phyloP scores from a whole-genome alignment of 139 green algal species.

The Closterium sp. region DNA sequence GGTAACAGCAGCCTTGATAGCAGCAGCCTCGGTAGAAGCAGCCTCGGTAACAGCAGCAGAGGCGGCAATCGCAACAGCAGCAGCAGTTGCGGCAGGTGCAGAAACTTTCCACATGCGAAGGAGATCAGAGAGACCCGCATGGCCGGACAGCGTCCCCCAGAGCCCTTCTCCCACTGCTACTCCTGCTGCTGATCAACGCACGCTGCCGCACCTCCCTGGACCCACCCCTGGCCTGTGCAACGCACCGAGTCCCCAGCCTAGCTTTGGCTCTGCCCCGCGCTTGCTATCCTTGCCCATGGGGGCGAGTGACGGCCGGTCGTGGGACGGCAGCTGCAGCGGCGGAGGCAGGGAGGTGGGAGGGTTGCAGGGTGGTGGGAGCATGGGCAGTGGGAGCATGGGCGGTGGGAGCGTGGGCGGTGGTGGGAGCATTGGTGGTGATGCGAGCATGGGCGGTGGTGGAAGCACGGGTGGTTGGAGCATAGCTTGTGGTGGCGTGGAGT shows the following conservation, averaged over 20 bases:
- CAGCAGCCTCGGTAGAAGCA: background rate
- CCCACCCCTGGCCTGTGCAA: background rate
- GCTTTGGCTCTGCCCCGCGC: background rate
- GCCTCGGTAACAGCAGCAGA: no score
- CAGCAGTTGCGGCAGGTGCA: background rate
- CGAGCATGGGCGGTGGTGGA: background rate
- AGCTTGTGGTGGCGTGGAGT: background rate
- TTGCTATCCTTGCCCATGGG: background rate
- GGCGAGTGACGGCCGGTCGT: background rate
- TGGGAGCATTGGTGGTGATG: background rate
- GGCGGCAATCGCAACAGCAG: background rate
- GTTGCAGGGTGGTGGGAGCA: background rate
- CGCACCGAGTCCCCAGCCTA: background rate
- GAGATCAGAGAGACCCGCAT: background rate
- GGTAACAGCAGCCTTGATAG: background rate
- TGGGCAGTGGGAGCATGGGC: background rate
- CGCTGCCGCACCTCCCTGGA: background rate
- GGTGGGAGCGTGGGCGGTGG: background rate
- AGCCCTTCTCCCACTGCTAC: background rate
- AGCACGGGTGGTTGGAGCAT: background rate
- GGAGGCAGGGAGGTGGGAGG: background rate
- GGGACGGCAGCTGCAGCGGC: background rate
- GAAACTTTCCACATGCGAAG: background rate
- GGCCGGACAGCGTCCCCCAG: background rate
- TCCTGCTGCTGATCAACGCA: background rate